A percentile compares a stretch with the other conserved stretches of the same genome.
These are phyloP conservation scores for Colletotrichum neosansevieriae DNA, from an alignment of 2,329 filamentous ascomycete genomes.

Conservation along the genomic window DNA sequence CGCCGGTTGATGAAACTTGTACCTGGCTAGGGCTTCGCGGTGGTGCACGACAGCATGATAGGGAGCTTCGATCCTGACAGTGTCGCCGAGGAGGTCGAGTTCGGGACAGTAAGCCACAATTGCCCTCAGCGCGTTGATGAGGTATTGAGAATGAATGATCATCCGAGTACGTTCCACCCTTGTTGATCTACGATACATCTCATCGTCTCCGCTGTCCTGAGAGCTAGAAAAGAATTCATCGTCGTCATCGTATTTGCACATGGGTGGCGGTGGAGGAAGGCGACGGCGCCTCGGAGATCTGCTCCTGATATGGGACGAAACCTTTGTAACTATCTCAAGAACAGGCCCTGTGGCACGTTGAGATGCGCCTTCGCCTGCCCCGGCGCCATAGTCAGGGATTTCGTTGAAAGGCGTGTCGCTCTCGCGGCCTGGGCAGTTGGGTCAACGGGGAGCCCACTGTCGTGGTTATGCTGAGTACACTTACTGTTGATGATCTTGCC, in stretches of 20 bases:
- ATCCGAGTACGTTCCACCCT: conserved; percentile 53
- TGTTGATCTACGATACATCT: conserved; percentile 44
- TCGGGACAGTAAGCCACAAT: conserved; percentile 62
- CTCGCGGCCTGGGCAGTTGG: conserved; percentile 48
- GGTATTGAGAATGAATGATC: conserved; percentile 57
- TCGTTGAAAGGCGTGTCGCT: conserved; percentile 54
- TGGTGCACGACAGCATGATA: conserved; percentile 63
- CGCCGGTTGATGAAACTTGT: conserved; percentile 56
- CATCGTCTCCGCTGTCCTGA: conserved; percentile 45
- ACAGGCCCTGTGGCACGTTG: conserved; percentile 48
- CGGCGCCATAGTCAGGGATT: conserved; percentile 44
- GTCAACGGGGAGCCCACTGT: conserved; percentile 34
- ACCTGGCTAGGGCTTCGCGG: conserved; percentile 54
- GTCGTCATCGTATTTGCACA: conserved; percentile 12
- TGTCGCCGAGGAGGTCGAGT: conserved; percentile 51
- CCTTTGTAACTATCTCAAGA: conserved; percentile 58
- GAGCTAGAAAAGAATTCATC: conserved; percentile 41
- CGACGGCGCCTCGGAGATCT: conserved; percentile 10
- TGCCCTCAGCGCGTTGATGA: conserved; percentile 61
- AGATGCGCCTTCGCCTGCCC: conserved; percentile 43
- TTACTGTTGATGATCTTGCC: conserved; percentile 53
- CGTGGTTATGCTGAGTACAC: conserved; percentile 25
- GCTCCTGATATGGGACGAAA: conserved; percentile 44
- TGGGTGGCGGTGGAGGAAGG: conserved; percentile 31
- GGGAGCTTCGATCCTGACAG: conserved; percentile 57